Percentiles rank a stretch among this genome's conserved stretches.
phyloP scores from a whole-genome alignment of 768 basidiomycete species.

The Crepidotus variabilis region DNA sequence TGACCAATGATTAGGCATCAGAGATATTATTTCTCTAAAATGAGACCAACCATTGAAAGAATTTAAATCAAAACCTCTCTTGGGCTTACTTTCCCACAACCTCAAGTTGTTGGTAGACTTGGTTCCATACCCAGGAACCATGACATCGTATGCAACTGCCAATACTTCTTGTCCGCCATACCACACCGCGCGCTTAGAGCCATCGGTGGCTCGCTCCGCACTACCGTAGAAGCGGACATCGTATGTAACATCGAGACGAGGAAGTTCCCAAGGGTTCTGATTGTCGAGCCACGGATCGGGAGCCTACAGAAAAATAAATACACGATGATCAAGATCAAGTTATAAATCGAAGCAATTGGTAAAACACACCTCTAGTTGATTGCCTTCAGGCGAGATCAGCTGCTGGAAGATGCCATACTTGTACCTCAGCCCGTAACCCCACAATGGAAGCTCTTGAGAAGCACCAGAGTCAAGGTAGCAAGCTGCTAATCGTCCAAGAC shows the following conservation, averaged over 20 bases:
- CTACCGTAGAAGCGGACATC: slow-evolving; percentile 88
- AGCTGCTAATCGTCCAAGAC: slow-evolving; percentile 92
- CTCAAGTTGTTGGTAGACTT: slow-evolving; percentile 88
- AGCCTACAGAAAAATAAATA: slow-evolving; percentile 36
- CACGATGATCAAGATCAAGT: not conserved
- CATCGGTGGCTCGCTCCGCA: slow-evolving; percentile 63
- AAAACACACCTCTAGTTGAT: slow-evolving; percentile 64
- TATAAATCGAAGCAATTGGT: not conserved
- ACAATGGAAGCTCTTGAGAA: slow-evolving; percentile 85
- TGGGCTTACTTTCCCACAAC: slow-evolving; percentile 81
- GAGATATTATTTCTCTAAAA: not conserved
- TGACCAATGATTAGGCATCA: not conserved
- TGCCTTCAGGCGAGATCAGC: slow-evolving; percentile 79
- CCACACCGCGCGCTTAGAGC: slow-evolving; percentile 64
- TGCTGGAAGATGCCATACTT: slow-evolving; percentile 97
- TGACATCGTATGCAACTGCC: slow-evolving; percentile 92
- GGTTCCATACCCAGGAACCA: slow-evolving; percentile 85
- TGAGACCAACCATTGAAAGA: slow-evolving; percentile 79
- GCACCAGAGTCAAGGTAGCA: slow-evolving; percentile 96
- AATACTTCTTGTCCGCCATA: slow-evolving; percentile 91
- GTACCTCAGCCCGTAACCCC: slow-evolving; percentile 94
- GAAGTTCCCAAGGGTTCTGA: slow-evolving; percentile 88
- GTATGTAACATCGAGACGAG: slow-evolving; percentile 79
- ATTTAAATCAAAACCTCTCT: slow-evolving; percentile 89
- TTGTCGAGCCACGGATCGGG: slow-evolving; percentile 92